Evolutionary conservation across 176 grass and related monocot genomes (phyloP), one percentile per base, ranked within the genome.

Genomic region (Eremochloa ophiuroides): DNA sequence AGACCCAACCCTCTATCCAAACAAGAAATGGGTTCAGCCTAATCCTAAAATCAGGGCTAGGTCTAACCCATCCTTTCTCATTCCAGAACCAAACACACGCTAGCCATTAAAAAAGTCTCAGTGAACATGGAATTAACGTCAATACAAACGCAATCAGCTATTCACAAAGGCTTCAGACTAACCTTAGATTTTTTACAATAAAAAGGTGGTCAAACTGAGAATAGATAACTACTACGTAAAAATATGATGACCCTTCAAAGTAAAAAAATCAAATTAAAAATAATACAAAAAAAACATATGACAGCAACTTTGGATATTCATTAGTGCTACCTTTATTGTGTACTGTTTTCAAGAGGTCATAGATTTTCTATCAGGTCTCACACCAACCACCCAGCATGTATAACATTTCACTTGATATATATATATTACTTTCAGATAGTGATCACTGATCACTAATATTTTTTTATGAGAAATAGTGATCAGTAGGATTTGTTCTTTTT

Each of bases 351-450:
- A 71, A 82, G 82, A 86, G 58, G 66, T 60, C 46, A 67, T 73
- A 82, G 78, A 89, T 85, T 71, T 70, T 58, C 27, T 28, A 66
- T 75, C 51, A 25, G 61, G 13, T 66, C 23, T 53, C 34, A n/a
- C 41, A 89, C 76, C 82, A 85, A 84, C 69, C 77, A 66, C 38
- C 39, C 64, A 66, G 14, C 65, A 82, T 82, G 87, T 73, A 77
- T 77, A 78, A 89, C 87, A 85, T 77, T 89, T 80, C 81, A 69
- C 62, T 75, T 35, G 3, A 79, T 43, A 72, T 65, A 71, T 62
- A 34, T 67, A 66, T 47, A 37, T 60, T n/a, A n/a, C n/a, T n/a
- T 84, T 11, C 7, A 68, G 61, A 30, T 80, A 61, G 35, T 42
- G 53, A 64, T 16, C 41, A 29, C 28, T 42, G 53, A 64, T 16